Evolutionary conservation across 768 basidiomycete species (phyloP).

Genomic region (Mycena haematopus): DNA sequence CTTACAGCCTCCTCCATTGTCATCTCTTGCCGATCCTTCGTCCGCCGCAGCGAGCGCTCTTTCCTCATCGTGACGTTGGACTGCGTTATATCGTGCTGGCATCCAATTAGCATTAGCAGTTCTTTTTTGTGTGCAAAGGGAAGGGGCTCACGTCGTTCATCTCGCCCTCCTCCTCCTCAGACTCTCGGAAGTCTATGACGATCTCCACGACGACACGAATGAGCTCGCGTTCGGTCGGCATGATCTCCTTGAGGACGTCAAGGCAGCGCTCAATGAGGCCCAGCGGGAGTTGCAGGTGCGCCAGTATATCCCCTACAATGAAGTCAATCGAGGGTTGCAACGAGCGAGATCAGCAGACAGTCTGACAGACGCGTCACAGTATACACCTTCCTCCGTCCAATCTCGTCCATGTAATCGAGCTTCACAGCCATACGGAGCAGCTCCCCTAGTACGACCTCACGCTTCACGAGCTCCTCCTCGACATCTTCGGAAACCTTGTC

Average conservation of each 20-base stretch:
- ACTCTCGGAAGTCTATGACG: constrained; percentile 72
- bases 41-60: no score
- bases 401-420: constrained; percentile 93
- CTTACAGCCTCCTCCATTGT: constrained; percentile 67
- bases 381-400: constrained; percentile 91
- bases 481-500: constrained; percentile 48
- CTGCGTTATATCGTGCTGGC: no score
- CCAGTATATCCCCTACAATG: constrained; percentile 88
- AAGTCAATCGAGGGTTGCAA: no score
- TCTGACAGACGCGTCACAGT: constrained; percentile 53
- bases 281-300: constrained; percentile 81
- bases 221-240: constrained; percentile 83
- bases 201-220: constrained; percentile 90
- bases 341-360: no score
- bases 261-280: constrained; percentile 79
- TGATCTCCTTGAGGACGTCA: constrained; percentile 85
- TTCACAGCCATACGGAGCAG: constrained; percentile 81
- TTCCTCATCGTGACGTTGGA: no score
- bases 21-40: constrained; percentile 37
- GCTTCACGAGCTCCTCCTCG: constrained; percentile 66
- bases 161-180: constrained; percentile 44
- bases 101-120: no score
- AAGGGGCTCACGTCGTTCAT: constrained; percentile 5
- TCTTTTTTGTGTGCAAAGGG: no score
- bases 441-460: constrained; percentile 80